These are phyloP conservation scores for Nyssa sinensis DNA, from an alignment of 148 eudicot genomes.

Conservation along the genomic window DNA sequence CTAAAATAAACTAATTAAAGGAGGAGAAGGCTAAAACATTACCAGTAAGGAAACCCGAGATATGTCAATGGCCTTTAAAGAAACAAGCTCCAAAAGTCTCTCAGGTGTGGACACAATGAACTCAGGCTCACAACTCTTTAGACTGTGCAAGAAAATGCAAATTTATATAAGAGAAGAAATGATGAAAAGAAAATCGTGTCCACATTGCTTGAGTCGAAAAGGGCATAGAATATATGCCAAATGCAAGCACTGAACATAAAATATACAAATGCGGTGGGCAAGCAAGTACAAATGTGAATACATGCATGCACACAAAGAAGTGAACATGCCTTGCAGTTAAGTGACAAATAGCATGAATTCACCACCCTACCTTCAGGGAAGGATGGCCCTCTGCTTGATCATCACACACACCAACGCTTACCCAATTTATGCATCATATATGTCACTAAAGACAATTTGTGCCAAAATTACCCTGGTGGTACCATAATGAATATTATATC, in stretches of 20 bases:
- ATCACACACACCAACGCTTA: no score
- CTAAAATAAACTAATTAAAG: background rate
- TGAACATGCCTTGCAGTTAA: background rate
- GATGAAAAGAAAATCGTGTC: background rate
- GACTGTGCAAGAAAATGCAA: conserved; percentile 40
- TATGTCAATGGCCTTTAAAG: conserved; percentile 65
- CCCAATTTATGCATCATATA: background rate
- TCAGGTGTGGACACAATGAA: conserved; percentile 87
- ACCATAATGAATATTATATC: background rate
- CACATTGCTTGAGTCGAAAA: background rate
- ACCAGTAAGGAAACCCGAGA: conserved; percentile 77
- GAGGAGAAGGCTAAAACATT: conserved; percentile 14
- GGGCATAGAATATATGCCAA: background rate
- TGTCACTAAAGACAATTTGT: background rate
- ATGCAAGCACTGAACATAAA: background rate
- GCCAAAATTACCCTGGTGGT: background rate
- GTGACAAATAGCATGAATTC: background rate
- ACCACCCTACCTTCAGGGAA: background rate
- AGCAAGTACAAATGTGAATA: conserved; percentile 7
- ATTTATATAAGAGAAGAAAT: conserved; percentile 1
- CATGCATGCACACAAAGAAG: background rate
- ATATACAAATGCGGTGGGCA: background rate
- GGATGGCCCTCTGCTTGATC: no score
- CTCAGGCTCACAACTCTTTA: conserved; percentile 90
- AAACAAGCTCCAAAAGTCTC: conserved; percentile 75